Percentiles rank a stretch among this genome's conserved stretches.
Conservation (phyloP, 257 asterid genomes). For the Coffea canephora region DNA sequence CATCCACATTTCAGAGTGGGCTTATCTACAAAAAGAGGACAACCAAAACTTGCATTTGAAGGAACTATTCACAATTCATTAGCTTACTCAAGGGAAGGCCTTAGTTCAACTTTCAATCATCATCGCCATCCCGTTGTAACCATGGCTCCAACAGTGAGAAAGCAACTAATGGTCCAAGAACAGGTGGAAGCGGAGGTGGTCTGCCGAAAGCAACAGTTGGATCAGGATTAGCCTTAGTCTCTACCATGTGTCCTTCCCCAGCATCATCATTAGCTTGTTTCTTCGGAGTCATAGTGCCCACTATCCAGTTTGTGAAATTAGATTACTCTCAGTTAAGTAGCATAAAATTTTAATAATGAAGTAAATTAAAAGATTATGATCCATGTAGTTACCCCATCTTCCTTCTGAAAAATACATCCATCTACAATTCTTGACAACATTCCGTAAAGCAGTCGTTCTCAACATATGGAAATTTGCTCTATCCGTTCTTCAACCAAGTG, state of each 20-base stretch:
- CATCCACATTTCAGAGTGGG: background rate
- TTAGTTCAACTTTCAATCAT: conserved; percentile 38
- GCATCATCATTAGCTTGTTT: conserved; percentile 26
- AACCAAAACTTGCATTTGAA: conserved; percentile 10
- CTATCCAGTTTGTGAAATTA: conserved; percentile 21
- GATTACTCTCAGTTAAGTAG: background rate
- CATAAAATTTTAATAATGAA: background rate
- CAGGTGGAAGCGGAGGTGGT: conserved; percentile 57
- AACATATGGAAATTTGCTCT: conserved; percentile 16
- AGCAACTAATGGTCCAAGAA: conserved; percentile 64
- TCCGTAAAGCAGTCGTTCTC: conserved; percentile 14
- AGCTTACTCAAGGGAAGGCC: conserved; percentile 11
- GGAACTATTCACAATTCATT: conserved; percentile 14
- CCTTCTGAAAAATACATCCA: conserved; percentile 16
- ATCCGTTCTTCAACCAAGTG: conserved; percentile 8
- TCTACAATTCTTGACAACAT: conserved; percentile 16
- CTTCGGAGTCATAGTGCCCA: conserved; percentile 29
- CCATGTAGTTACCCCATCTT: conserved; percentile 30
- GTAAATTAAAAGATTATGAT: background rate
- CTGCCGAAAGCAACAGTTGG: conserved; percentile 57
- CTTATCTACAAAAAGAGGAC: conserved; percentile 9
- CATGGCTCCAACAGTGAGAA: conserved; percentile 50
- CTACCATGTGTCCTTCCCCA: conserved; percentile 19
- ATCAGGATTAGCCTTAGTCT: conserved; percentile 36
- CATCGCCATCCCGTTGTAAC: conserved; percentile 40